A percentile compares a stretch with the other conserved stretches of the same genome.
These are phyloP conservation scores for Xanthoconium stramineum DNA, from an alignment of 768 basidiomycete species.

Conservation along the genomic window DNA sequence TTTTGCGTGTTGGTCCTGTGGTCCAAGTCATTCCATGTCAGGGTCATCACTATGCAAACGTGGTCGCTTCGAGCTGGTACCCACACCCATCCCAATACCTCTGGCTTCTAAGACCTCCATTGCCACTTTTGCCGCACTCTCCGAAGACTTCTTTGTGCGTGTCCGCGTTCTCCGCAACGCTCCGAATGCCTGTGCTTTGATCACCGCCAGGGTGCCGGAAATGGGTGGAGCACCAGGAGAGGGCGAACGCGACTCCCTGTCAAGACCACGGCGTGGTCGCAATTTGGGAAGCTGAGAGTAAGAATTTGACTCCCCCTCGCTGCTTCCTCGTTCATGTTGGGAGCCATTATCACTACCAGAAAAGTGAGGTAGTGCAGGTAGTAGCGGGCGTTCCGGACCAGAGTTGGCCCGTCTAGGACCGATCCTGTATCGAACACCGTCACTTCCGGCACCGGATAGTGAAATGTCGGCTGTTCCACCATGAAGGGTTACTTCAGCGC, in stretches of 20 bases:
- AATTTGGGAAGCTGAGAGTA: constrained; percentile 41
- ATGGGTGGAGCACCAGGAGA: constrained; percentile 48
- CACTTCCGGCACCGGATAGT: constrained; percentile 45
- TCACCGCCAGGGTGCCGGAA: constrained; percentile 82
- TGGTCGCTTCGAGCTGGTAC: constrained; percentile 37
- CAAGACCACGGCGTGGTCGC: constrained; percentile 47
- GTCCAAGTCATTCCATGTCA: constrained; percentile 31
- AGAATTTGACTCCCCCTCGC: constrained; percentile 50
- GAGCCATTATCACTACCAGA: constrained; percentile 50
- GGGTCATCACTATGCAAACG: constrained; percentile 54
- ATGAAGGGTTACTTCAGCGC: constrained; percentile 65
- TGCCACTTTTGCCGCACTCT: constrained; percentile 68
- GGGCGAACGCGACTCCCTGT: constrained; percentile 46
- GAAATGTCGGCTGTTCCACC: constrained; percentile 74
- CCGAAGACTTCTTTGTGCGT: constrained; percentile 68
- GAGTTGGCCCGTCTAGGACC: constrained; percentile 47
- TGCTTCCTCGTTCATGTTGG: constrained; percentile 51
- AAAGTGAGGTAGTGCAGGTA: constrained; percentile 47
- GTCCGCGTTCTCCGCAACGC: constrained; percentile 76
- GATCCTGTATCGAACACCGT: constrained; percentile 61
- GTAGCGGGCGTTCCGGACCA: constrained; percentile 45
- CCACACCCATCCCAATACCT: constrained; percentile 59
- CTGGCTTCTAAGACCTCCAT: constrained; percentile 80
- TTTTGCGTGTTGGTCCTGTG: constrained; percentile 13
- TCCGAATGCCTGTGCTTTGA: constrained; percentile 89